Evolutionary conservation across 2,329 filamentous ascomycete genomes (phyloP).

Genomic region (Neonectria coccinea): DNA sequence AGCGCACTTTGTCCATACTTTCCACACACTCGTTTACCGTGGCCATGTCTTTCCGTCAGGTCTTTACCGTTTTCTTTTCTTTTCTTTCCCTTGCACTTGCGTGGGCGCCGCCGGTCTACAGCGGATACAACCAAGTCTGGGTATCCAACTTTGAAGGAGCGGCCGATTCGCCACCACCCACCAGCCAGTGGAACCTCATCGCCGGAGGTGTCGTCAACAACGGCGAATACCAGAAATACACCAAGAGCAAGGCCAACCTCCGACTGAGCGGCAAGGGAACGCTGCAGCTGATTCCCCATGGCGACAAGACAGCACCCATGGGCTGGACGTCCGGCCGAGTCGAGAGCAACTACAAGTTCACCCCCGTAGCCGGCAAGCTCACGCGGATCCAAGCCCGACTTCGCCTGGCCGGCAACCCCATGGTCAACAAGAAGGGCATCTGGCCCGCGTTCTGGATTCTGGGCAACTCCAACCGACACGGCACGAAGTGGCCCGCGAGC

Average conservation of each 20-base stretch:
- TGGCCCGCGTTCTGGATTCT: conserved; percentile 72
- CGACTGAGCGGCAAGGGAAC: conserved; percentile 63
- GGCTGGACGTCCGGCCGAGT: conserved; percentile 68
- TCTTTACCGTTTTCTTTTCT: conserved; percentile 45
- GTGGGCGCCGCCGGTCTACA: conserved; percentile 53
- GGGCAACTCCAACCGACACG: conserved; percentile 61
- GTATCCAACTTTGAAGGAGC: conserved; percentile 57
- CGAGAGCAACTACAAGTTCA: conserved; percentile 62
- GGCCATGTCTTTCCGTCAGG: conserved; percentile 41
- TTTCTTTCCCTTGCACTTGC: conserved; percentile 51
- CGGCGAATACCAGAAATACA: conserved; percentile 65
- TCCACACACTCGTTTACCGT: background rate
- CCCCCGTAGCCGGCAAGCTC: conserved; percentile 57
- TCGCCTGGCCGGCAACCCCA: conserved; percentile 58
- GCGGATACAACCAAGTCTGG: conserved; percentile 56
- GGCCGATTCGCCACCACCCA: conserved; percentile 50
- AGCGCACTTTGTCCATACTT: conserved; percentile 1
- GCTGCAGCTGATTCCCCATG: conserved; percentile 63
- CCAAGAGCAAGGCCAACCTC: conserved; percentile 58
- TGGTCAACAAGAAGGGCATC: conserved; percentile 62
- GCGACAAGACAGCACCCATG: conserved; percentile 48
- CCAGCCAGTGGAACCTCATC: conserved; percentile 57
- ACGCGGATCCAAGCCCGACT: conserved; percentile 61
- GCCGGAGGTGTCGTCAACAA: conserved; percentile 59
- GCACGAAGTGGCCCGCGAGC: conserved; percentile 62